Base-by-base conservation (phyloP, 1,284 basidiomycete genomes). In the Puccinia triticina region DNA sequence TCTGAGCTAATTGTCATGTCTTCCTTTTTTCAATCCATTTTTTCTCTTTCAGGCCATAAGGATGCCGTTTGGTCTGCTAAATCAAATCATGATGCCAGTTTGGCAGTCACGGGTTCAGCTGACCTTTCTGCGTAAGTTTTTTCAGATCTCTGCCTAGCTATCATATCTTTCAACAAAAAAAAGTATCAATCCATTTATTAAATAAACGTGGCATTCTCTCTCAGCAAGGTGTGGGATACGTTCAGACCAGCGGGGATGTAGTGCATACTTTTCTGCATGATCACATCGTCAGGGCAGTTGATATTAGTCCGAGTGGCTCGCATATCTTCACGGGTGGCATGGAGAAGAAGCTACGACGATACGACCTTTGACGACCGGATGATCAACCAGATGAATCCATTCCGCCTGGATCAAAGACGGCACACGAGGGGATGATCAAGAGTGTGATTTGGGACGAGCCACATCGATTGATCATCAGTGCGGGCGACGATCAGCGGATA, bases 41-140 rank as follows among this genome's bases (percentile, higher is more conserved):
- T 34, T 29, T 14, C 21, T 50, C 7, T 18, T 48, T 37, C 84
- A 88, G 89, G 96, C 2, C 96, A 99, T 89, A 99, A 99, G 88
- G 96, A 97, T 83, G 97, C 97, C 10, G 97, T 99, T 7, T 99
- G 97, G 96, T 92, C 93, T 83, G 93, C 94, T 77, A 97, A 98
- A 88, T 91, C 99, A 82, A 95, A 93, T n/a, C 67, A 81, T 23
- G 79, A 81, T 50, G 79, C 92, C 61, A 91, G 94, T 29, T 90
- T 92, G 85, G 97, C 96, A 14, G 95, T 93, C 14, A 94, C 96
- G 0, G 97, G 94, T 48, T 95, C 93, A 87, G 96, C 96, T 59
- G 97, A 99, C 89, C 99, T 99, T 87, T 95, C 94, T 71, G 96
- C 96, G 94, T 96, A 87, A 88, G 94, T 89, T 43, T 34, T 61